Conservation (phyloP, 148 eudicot genomes). For the Polygonum aviculare region DNA sequence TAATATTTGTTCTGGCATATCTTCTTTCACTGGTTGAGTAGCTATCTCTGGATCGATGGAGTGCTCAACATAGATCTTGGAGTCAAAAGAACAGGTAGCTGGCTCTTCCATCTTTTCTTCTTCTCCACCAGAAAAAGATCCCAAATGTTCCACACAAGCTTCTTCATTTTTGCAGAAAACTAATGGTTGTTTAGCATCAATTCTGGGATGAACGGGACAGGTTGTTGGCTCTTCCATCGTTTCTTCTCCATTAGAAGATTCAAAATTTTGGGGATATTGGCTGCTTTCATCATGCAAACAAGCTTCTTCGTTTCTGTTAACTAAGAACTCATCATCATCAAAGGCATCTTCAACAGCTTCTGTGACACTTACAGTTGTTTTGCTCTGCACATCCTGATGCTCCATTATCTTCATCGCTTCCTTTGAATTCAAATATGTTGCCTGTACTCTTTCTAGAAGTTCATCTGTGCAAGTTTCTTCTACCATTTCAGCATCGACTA, state of each 20-base stretch:
- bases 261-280: neutral
- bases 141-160: neutral
- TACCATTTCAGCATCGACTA: neutral
- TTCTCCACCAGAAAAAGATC: neutral
- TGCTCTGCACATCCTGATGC: neutral
- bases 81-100: constrained; percentile 4
- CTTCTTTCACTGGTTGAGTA: constrained; percentile 20
- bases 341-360: neutral
- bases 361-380: neutral
- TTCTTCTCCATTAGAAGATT: neutral
- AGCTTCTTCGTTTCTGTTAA: neutral
- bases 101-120: neutral
- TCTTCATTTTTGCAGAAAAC: neutral
- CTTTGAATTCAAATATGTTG: neutral
- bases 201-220: constrained; percentile 12
- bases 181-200: neutral
- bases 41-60: constrained; percentile 11
- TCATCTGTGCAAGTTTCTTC: neutral
- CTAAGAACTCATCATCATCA: neutral
- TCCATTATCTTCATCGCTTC: neutral
- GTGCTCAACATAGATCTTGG: constrained; percentile 13
- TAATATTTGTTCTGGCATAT: neutral
- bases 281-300: neutral
- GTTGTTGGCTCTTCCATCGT: neutral
- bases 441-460: neutral